phyloP scores from a whole-genome alignment of 441 rosid genomes.

The Euphorbia celastroides region DNA sequence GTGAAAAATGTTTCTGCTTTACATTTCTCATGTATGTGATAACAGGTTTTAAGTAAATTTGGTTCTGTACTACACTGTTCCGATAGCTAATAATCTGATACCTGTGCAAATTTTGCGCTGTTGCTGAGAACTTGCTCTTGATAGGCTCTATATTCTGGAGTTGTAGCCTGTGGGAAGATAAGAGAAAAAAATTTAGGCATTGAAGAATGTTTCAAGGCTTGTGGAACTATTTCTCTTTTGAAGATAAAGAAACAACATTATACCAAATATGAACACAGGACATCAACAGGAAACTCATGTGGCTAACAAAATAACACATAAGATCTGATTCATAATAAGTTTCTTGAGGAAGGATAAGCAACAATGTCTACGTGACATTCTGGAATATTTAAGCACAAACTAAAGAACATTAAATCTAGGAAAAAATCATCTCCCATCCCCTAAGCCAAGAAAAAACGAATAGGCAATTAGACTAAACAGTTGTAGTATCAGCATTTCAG shows the following conservation, averaged over 20 bases:
- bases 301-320: background rate
- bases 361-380: background rate
- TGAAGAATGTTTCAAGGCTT: background rate
- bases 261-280: background rate
- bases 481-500: too few relatives aligned
- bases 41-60: background rate
- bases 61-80: conserved; percentile 10
- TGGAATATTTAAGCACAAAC: background rate
- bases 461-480: too few relatives aligned
- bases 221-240: background rate
- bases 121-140: conserved; percentile 92
- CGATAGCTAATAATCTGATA: conserved; percentile 16
- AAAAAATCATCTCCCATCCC: background rate
- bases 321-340: background rate
- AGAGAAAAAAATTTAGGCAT: background rate
- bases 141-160: conserved; percentile 87
- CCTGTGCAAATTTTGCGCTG: conserved; percentile 80
- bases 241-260: background rate
- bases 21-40: conserved; percentile 1
- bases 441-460: too few relatives aligned
- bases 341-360: background rate
- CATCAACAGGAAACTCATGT: background rate
- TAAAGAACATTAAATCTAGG: background rate
- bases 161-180: conserved; percentile 42
- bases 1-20: background rate